Evolutionary conservation across 2,329 filamentous ascomycete genomes (phyloP), one percentile per base, ranked within the genome.

Genomic region (Pseudonectria foliicola): DNA sequence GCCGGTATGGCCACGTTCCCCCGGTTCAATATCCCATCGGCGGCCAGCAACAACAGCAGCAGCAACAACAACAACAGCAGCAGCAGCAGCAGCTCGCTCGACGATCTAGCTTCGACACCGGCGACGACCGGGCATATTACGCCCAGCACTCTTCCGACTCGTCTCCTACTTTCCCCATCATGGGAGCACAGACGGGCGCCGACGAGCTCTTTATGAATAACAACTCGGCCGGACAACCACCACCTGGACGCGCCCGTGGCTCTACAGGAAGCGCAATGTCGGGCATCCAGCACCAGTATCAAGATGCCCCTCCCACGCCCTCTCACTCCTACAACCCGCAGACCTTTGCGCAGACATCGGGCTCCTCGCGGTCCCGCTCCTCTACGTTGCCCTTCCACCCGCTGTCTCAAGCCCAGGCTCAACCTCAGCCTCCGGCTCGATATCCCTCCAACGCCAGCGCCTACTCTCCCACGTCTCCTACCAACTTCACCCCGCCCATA

Each of bases 61-160:
- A 55, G 28, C 59, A 64, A 28, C 62, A 63, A 39, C 40, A 51
- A 29, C 44, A 44, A n/a, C 43, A 49, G 24, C 46, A 45, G 31
- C 43, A 49, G 26, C 56, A 62, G 31, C 59, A 53, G 35, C 46
- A 50, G 44, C 59, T 64, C 6, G 56, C 54, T 28, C 71, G 83
- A 46, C 73, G 77, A 45, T 73, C 76, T 31, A 90, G 82, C 65
- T 88, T 85, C 65, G 80, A 87, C 57, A 77, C 72, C 46, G 84
- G 82, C 45, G 85, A 92, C 57, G 84, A 90, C 56, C 66, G 70
- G 31, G 62, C 66, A 31, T 75, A 78, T 47, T 68, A 74, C 48
- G 54, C 49, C 25, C 10, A 61, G 34, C 55, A 54, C 33, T 51
- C 57, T 34, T 44, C 56, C 27, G 44, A 44, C 13, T 46, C 44